Evolutionary conservation across 345 rosid genomes (phyloP), one percentile per base, ranked within the genome.

Genomic region (Aegle marmelos): DNA sequence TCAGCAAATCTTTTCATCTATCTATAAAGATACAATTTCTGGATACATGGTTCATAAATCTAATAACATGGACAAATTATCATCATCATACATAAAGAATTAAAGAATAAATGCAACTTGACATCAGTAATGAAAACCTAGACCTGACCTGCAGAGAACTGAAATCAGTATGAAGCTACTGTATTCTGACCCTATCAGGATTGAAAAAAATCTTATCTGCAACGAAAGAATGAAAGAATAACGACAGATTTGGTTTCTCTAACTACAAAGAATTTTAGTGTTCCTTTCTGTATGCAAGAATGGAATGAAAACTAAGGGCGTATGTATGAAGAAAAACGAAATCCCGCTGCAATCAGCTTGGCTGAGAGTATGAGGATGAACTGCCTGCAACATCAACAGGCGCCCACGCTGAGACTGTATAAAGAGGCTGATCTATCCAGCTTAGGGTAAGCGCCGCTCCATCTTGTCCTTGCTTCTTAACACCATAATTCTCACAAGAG

Each of bases 341-440:
- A 80, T 67, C 78, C 81, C 25, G 80, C 72, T 24, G 25, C n/a
- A 2, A 75, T 86, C 85, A 93, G 72, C 82, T 77, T 68, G 89
- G 88, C 85, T 86, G 91, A 70, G 91, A 81, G 70, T 84, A 89
- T 41, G 94, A 83, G 67, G 93, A 88, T 53, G 95, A 88, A 82
- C 92, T 89, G 79, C 91, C 93, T 5, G 87, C 88, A 39, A 84
- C 76, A 81, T 89, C 91, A 31, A 77, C 78, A 19, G 91, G 91
- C 17, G 84, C 68, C 99, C 99, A 96, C 11, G 95, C 92, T 0
- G 99, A 96, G 86, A 94, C 88, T 4, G 99, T 88, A 34, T 87
- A 94, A 48, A 96, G 97, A 54, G 95, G 90, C 85, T 94, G 97
- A 81, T 90, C 97, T 75, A 83, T 83, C 95, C 96, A 92, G 80